Base-by-base conservation (phyloP, 345 rosid genomes). In the Pelargonium nanum region DNA sequence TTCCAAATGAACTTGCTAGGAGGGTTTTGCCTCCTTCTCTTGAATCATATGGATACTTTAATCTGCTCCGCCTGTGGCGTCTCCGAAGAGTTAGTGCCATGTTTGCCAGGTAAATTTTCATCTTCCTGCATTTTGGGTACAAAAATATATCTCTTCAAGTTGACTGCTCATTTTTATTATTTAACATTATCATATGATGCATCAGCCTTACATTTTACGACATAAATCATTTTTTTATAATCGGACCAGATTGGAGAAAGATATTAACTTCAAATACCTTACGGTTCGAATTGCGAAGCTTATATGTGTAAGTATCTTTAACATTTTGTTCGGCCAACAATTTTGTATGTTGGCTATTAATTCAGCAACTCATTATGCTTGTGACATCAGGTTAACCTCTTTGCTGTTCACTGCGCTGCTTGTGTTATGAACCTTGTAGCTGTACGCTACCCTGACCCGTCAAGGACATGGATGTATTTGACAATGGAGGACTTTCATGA, bases 21-120 rank as follows among this genome's bases (percentile, higher is more conserved):
- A 93, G 65, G 72, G 76, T 89, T 21, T 74, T 80, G 26, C 82
- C 94, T 19, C 66, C 80, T 63, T 62, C 78, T 3, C 45, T 84
- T 53, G 72, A 44, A 45, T 60, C 82, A 0, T 93, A 87, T 72
- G 96, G 90, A 51, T 75, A 83, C 1, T 85, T 86, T 72, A 89
- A 83, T 74, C 87, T 93, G 97, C 92, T 93, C 66, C 88, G 99
- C 60, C 96, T 89, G 1, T 89, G 99, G 99, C 99, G 99, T 71
- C 87, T 93, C 22, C 80, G 99, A 6, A 85, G 99, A 85, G 96
- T 93, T 54, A 76, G 99, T 76, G 86, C 94, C 62, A 44, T 93
- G 40, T 89, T 93, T 74, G 82, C 97, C 52, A 84, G 99, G 97
- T 93, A 75, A 7, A 28, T 0, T 0, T 32, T 24, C 13, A n/a